Evolutionary conservation across 2,329 filamentous ascomycete species (phyloP).

Genomic region (Alternaria gansuensis): DNA sequence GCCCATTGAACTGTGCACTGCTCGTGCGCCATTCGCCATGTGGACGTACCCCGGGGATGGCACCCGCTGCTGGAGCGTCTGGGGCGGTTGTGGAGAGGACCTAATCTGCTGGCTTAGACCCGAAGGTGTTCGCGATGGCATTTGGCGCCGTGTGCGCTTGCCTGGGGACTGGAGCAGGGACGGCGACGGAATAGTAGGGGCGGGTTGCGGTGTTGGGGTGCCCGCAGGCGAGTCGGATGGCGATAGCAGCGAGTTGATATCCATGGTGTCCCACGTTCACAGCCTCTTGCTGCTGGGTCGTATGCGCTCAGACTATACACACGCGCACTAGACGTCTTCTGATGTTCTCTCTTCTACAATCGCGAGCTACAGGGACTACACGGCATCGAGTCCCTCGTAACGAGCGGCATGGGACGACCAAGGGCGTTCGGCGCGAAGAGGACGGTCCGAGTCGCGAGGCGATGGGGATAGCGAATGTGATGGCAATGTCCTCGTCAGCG

Average conservation of each 20-base stretch:
- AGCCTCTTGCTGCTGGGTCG: constrained; percentile 10
- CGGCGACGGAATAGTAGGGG: constrained; percentile 39
- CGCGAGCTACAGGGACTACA: constrained; percentile 30
- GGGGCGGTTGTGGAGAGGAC: constrained; percentile 47
- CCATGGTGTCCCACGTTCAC: constrained; percentile 48
- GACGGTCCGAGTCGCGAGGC: constrained; percentile 21
- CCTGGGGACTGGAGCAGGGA: constrained; percentile 42
- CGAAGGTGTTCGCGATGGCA: constrained; percentile 54
- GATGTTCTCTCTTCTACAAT: constrained; percentile 17
- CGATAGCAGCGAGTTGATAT: constrained; percentile 61
- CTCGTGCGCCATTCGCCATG: constrained; percentile 44
- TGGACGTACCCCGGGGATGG: constrained; percentile 42
- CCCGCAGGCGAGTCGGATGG: constrained; percentile 56
- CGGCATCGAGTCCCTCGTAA: constrained; percentile 25
- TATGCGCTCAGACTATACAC: constrained; percentile 2
- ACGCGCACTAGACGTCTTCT: constrained; percentile 12
- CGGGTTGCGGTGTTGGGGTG: constrained; percentile 47
- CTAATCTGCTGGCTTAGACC: constrained; percentile 56
- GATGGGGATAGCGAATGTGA: constrained; percentile 27
- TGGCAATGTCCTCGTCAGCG: constrained; percentile 22
- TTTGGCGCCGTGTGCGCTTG: constrained; percentile 46
- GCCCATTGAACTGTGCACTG: constrained; percentile 45
- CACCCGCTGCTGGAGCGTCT: constrained; percentile 48
- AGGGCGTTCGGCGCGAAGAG: constrained; percentile 21
- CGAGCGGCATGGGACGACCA: constrained; percentile 37